Percentiles rank a stretch among this genome's conserved stretches.
These are phyloP conservation scores for Phylloporus sp. DNA, from an alignment of 768 basidiomycete species.

Conservation along the genomic window DNA sequence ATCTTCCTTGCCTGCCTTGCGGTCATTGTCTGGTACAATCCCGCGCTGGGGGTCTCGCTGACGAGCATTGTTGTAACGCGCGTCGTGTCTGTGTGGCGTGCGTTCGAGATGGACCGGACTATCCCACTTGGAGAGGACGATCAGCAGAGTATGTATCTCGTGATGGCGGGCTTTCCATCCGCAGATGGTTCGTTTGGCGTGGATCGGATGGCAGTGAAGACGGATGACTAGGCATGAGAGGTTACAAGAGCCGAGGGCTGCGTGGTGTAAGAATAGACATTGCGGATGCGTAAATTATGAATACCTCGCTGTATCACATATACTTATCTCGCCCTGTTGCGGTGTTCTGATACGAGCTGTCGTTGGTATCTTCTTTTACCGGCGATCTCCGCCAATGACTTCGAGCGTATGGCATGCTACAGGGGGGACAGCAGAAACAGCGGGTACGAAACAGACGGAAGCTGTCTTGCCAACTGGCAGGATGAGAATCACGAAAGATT, in stretches of 20 bases:
- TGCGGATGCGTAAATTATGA: neutral
- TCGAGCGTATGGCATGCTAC: too few species aligned
- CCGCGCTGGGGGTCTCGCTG: slow-evolving; percentile 19
- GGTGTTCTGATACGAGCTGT: neutral
- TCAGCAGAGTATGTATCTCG: slow-evolving; percentile 31
- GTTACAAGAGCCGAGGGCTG: neutral
- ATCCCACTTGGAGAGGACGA: slow-evolving; percentile 32
- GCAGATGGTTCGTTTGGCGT: neutral
- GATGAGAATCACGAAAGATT: too few species aligned
- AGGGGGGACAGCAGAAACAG: too few species aligned
- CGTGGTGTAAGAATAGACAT: neutral
- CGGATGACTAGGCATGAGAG: neutral
- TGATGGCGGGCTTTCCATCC: slow-evolving; percentile 19
- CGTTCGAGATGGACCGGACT: slow-evolving; percentile 19
- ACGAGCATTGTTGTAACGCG: slow-evolving; percentile 15
- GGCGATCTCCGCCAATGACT: too few species aligned
- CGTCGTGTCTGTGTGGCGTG: slow-evolving; percentile 27
- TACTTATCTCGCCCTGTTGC: neutral
- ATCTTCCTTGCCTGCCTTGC: slow-evolving; percentile 28
- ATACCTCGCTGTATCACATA: neutral
- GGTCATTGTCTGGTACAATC: slow-evolving; percentile 17
- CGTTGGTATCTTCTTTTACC: too few species aligned
- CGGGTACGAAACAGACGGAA: too few species aligned
- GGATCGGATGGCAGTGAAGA: neutral
- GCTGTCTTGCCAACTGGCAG: too few species aligned